A percentile compares a stretch with the other conserved stretches of the same genome.
Conservation (phyloP, 2,329 filamentous ascomycete species). For the Fusarium setosum region DNA sequence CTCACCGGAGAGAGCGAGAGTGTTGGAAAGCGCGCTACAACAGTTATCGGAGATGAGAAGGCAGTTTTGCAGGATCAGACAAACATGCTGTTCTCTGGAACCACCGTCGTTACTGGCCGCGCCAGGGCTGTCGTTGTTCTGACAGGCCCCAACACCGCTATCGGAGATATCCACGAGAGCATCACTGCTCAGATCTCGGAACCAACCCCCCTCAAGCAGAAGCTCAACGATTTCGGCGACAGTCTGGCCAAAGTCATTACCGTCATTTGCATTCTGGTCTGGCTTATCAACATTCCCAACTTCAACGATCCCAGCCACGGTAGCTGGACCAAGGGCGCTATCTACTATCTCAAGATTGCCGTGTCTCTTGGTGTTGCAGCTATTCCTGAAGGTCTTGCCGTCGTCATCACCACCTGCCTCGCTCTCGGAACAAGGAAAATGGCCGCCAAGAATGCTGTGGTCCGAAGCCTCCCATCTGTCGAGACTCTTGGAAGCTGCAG, state of each 20-base stretch:
- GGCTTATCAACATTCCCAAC: conserved; percentile 98
- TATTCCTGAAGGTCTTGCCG: conserved; percentile 96
- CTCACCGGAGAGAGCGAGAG: conserved; percentile 98
- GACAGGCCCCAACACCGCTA: conserved; percentile 91
- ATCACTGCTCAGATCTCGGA: conserved; percentile 98
- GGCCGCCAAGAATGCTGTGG: conserved; percentile 98
- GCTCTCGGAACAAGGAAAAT: conserved; percentile 97
- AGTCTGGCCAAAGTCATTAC: conserved; percentile 97
- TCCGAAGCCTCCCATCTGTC: conserved; percentile 94
- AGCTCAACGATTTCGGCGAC: conserved; percentile 98
- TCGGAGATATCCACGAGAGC: conserved; percentile 98
- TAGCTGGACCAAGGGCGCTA: conserved; percentile 94
- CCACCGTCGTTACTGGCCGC: conserved; percentile 94
- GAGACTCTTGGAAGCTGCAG: conserved; percentile 99
- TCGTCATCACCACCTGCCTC: conserved; percentile 98
- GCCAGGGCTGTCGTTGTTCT: conserved; percentile 91
- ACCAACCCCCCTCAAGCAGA: conserved; percentile 97
- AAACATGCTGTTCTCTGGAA: conserved; percentile 99
- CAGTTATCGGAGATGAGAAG: conserved; percentile 77
- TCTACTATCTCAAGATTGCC: conserved; percentile 99
- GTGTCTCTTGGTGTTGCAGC: conserved; percentile 98
- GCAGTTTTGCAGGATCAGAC: conserved; percentile 97
- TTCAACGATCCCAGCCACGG: conserved; percentile 96
- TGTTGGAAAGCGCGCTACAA: conserved; percentile 82
- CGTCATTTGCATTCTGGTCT: conserved; percentile 94